Conservation (phyloP, 352 stramenopile species). For the Globisporangium acanthophoron region DNA sequence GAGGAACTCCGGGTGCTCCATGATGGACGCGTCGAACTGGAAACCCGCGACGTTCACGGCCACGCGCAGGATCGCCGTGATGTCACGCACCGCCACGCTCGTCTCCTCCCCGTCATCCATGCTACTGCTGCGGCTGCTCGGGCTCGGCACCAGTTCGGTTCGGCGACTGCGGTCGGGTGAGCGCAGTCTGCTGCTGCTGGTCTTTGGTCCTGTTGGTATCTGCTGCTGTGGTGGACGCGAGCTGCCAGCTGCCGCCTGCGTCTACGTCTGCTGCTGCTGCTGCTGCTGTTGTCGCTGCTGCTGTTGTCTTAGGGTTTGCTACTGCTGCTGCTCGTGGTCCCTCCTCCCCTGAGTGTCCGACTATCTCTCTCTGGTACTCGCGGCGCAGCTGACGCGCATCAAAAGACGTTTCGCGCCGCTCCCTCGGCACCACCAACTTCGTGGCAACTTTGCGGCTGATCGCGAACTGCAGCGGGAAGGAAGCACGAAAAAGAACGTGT, state of each 20-base stretch:
- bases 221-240: neutral
- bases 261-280: too few species aligned
- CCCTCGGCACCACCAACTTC: too few species aligned
- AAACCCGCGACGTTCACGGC: slow-evolving; percentile 49
- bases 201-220: neutral
- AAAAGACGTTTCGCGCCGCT: slow-evolving; percentile 1
- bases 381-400: neutral
- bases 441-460: too few species aligned
- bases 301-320: too few species aligned
- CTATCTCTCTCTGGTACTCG: neutral
- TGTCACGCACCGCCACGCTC: slow-evolving; percentile 40
- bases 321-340: neutral
- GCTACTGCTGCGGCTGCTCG: neutral
- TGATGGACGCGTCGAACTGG: slow-evolving; percentile 69
- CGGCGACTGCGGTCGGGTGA: neutral
- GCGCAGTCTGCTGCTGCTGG: too few species aligned
- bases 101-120: neutral
- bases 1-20: slow-evolving; percentile 75
- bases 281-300: neutral
- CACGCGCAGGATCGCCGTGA: slow-evolving; percentile 64
- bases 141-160: neutral
- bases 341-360: neutral
- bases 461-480: neutral
- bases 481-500: neutral
- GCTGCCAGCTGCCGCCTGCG: neutral